Percentiles rank a stretch among this genome's conserved stretches.
Evolutionary conservation across 352 stramenopile species (phyloP).

Genomic region (Blastocystis sp.): DNA sequence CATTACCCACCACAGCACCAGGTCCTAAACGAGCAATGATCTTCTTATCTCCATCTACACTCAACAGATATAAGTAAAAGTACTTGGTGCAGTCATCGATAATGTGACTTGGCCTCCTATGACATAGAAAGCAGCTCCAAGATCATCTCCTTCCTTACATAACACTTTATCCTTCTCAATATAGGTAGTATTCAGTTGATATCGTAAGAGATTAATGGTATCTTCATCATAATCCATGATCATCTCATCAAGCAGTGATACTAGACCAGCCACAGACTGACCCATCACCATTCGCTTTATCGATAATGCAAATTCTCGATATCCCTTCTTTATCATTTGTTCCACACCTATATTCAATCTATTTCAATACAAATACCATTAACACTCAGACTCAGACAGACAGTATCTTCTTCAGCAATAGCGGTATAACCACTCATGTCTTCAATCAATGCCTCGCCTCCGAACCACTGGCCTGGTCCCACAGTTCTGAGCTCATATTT

Average conservation of each 20-base stretch:
- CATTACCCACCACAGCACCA: slow-evolving; percentile 10
- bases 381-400: slow-evolving; percentile 50
- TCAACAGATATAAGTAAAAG: not conserved
- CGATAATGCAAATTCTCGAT: slow-evolving; percentile 36
- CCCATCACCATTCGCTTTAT: slow-evolving; percentile 59
- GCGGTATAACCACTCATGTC: slow-evolving; percentile 57
- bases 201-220: slow-evolving; percentile 41
- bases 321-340: slow-evolving; percentile 33
- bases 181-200: slow-evolving; percentile 33
- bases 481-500: slow-evolving; percentile 41
- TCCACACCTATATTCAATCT: not conserved
- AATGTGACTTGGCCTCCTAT: slow-evolving; percentile 9
- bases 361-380: not conserved
- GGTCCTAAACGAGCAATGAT: slow-evolving; percentile 4
- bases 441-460: slow-evolving; percentile 54
- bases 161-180: slow-evolving; percentile 16
- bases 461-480: slow-evolving; percentile 54
- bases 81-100: not conserved
- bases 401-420: slow-evolving; percentile 61
- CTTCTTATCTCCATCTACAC: not conserved
- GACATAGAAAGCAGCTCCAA: not conserved
- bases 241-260: slow-evolving; percentile 27
- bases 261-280: slow-evolving; percentile 6
- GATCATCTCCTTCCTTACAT: slow-evolving; percentile 42
- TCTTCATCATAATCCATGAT: slow-evolving; percentile 62